Evolutionary conservation across 2,329 filamentous ascomycete species (phyloP), one percentile per base, ranked within the genome.

Genomic region (Verticillium nonalfalfae): DNA sequence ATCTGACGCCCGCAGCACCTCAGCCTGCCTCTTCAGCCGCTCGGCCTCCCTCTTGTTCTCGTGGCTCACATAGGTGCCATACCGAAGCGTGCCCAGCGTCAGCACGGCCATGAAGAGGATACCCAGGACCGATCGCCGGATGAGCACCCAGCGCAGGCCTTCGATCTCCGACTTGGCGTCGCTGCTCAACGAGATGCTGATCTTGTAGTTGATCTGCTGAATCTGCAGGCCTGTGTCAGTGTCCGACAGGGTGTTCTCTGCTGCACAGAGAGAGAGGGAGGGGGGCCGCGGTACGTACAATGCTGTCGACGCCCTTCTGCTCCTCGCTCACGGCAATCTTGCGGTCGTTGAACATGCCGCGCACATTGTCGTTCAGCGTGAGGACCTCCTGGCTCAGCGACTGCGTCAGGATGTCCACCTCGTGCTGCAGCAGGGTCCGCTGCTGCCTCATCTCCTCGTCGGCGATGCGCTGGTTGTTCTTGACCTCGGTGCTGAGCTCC

Each of bases 171-270:
- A 94, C 73, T 94, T 93, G 57, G 90, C 87, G 74, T 98, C 95
- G 64, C 91, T 95, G 73, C 92, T 96, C 54, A 99, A 83, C 50
- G 86, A 83, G 36, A 97, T 92, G 26, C 91, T 96, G 74, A 99
- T 98, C 73, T 96, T 95, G 77, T 98, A 97, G 76, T 94, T 96
- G 67, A 98, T 83, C 78, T 97, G 90, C 80, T 97, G 93, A 65
- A 97, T 93, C 82, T 91, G 69, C 31, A 26, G 11, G 33, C 4
- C 13, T 21, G 35, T 18, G 59, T 72, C 62, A 70, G 66, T 31
- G 26, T 31, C 26, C 26, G 26, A 31, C 4, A 26, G 2, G 2
- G 4, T 34, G 14, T 15, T 26, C 7, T 14, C 36, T 10, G 9
- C 13, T 9, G 9, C 35, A 36, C 39, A 38, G 58, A 18, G 45